phyloP scores from a whole-genome alignment of 2,329 filamentous ascomycete genomes.

The Monosporascus sp. region DNA sequence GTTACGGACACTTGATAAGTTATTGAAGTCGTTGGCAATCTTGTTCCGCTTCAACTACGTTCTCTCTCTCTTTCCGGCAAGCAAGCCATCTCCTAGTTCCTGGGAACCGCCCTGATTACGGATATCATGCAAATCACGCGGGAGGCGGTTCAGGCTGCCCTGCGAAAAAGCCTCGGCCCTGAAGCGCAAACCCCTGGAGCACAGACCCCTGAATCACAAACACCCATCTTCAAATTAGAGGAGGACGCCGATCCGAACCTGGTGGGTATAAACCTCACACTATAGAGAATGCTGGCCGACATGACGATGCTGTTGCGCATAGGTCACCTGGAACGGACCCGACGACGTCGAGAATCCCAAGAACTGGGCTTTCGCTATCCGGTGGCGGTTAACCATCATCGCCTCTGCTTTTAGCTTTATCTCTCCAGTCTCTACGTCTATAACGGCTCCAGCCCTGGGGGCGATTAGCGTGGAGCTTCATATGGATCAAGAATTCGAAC shows the following conservation, averaged over 20 bases:
- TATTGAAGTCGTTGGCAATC: not conserved
- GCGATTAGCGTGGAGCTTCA: slow-evolving; percentile 44
- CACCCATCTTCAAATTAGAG: not conserved
- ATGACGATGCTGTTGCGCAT: not conserved
- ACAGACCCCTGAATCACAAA: not conserved
- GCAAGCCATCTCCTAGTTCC: no score
- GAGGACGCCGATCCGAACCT: not conserved
- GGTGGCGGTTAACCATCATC: not conserved
- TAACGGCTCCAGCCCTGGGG: slow-evolving; percentile 42
- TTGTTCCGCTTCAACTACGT: not conserved
- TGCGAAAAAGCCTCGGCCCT: not conserved
- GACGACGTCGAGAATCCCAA: not conserved
- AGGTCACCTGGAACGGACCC: not conserved
- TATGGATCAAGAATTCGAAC: slow-evolving; percentile 36
- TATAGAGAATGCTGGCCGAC: not conserved
- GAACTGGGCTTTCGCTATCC: not conserved
- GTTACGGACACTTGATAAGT: not conserved
- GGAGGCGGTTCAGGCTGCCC: not conserved
- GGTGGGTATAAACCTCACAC: not conserved
- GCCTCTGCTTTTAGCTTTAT: slow-evolving; percentile 51
- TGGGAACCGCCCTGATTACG: no score
- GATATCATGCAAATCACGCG: not conserved
- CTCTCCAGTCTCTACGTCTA: slow-evolving; percentile 49
- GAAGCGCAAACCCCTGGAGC: not conserved
- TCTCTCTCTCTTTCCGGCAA: not conserved